A percentile compares a stretch with the other conserved stretches of the same genome.
Evolutionary conservation across 495 filamentous ascomycete species (phyloP).

Genomic region (Penicillium diatomitis): DNA sequence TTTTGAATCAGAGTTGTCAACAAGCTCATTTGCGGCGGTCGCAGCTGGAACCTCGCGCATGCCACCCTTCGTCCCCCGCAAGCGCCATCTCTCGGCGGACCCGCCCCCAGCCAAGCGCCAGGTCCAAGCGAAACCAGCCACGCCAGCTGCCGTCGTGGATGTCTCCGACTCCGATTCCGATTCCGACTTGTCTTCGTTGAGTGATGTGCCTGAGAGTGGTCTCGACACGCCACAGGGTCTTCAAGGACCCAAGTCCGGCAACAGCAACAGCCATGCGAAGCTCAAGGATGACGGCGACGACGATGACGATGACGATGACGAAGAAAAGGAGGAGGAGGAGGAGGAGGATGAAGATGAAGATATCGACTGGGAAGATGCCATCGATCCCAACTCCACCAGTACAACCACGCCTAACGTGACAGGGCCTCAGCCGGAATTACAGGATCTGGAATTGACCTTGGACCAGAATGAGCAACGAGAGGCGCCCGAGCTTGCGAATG

Average conservation of each 20-base stretch:
- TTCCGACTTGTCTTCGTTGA: slow-evolving; percentile 55
- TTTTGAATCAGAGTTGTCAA: too few species aligned
- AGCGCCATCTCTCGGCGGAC: slow-evolving; percentile 46
- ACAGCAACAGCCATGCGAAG: too few species aligned
- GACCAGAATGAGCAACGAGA: slow-evolving; percentile 45
- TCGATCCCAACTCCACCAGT: slow-evolving; percentile 32
- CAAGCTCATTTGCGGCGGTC: not conserved
- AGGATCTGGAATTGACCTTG: slow-evolving; percentile 70
- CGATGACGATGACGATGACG: slow-evolving; percentile 49
- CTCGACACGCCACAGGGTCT: slow-evolving; percentile 8
- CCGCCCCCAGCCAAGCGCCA: slow-evolving; percentile 60
- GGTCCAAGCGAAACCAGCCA: slow-evolving; percentile 11
- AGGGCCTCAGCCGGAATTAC: slow-evolving; percentile 19
- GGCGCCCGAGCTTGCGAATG: slow-evolving; percentile 49
- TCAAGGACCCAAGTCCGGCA: slow-evolving; percentile 10
- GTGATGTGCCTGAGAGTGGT: slow-evolving; percentile 39
- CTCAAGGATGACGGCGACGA: slow-evolving; percentile 25
- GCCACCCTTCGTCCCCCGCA: slow-evolving; percentile 45
- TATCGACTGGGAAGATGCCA: slow-evolving; percentile 84
- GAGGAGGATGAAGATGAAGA: slow-evolving; percentile 59
- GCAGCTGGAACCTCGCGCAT: slow-evolving; percentile 20
- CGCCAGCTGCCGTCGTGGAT: slow-evolving; percentile 6
- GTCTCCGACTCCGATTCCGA: slow-evolving; percentile 43
- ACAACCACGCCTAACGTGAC: slow-evolving; percentile 19
- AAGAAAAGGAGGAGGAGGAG: slow-evolving; percentile 50